These are phyloP conservation scores for Trichosanthes cucumerina DNA, from an alignment of 306 rosid species.

Conservation along the genomic window DNA sequence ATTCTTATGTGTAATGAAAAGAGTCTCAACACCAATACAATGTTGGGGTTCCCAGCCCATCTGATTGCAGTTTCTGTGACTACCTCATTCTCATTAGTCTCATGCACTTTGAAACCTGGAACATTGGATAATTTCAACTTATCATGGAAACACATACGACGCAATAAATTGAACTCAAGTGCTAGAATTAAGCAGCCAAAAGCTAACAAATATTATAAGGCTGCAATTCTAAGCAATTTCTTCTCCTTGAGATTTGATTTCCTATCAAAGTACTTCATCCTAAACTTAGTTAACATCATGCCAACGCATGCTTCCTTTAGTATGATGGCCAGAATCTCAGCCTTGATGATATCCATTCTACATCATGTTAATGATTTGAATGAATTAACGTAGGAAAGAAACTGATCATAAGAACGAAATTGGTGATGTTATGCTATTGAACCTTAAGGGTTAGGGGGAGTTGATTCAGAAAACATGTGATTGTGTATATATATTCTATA, in stretches of 20 bases:
- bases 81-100: constrained; percentile 76
- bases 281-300: neutral
- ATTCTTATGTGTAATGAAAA: constrained; percentile 40
- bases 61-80: constrained; percentile 68
- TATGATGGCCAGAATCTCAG: neutral
- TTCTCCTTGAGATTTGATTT: neutral
- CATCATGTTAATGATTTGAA: neutral
- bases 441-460: neutral
- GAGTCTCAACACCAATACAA: constrained; percentile 45
- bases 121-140: constrained; percentile 9
- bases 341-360: neutral
- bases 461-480: neutral
- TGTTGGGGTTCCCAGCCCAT: constrained; percentile 88
- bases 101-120: constrained; percentile 63
- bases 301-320: neutral
- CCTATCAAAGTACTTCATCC: neutral
- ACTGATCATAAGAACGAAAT: neutral
- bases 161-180: neutral
- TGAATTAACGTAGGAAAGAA: neutral
- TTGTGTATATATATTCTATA: neutral
- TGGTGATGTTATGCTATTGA: neutral
- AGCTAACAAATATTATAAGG: neutral
- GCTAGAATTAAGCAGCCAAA: neutral
- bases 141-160: neutral
- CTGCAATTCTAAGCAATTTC: neutral